These are phyloP conservation scores for Alternaria gansuensis DNA, from an alignment of 2,329 filamentous ascomycete species.

Conservation along the genomic window DNA sequence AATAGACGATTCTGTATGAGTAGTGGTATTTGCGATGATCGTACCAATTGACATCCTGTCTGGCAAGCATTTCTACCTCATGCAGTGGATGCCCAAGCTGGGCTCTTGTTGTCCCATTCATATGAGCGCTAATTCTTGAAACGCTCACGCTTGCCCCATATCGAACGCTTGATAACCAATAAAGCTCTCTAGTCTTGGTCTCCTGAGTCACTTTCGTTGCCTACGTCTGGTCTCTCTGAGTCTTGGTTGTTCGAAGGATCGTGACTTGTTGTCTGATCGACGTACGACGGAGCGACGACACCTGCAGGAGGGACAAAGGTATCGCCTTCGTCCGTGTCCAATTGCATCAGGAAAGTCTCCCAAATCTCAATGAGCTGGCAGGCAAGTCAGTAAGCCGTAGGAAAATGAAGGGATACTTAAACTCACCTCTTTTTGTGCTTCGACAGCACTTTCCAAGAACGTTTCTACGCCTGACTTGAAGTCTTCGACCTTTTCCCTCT, in stretches of 20 bases:
- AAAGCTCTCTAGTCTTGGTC: conserved; percentile 2
- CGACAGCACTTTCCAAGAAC: conserved; percentile 94
- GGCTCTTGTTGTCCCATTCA: neutral
- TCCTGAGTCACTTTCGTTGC: conserved; percentile 5
- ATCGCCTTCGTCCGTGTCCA: conserved; percentile 85
- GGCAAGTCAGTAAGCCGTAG: conserved; percentile 23
- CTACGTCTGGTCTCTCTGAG: conserved; percentile 6
- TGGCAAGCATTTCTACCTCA: conserved; percentile 3
- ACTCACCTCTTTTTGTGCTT: conserved; percentile 96
- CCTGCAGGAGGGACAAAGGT: conserved; percentile 55
- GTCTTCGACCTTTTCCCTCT: conserved; percentile 97
- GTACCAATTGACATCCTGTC: neutral
- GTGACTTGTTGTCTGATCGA: conserved; percentile 25
- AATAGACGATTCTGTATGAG: neutral
- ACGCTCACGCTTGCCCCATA: neutral
- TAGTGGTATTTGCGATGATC: conserved; percentile 2
- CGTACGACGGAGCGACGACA: conserved; percentile 45
- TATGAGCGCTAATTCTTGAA: neutral
- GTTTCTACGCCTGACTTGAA: conserved; percentile 99
- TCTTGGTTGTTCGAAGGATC: conserved; percentile 24
- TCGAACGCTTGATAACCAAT: neutral
- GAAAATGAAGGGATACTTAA: neutral
- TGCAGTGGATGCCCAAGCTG: neutral
- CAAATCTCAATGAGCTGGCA: conserved; percentile 81
- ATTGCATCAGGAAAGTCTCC: conserved; percentile 97